phyloP scores from a whole-genome alignment of 805 yeast genomes.

The Kodamaea hsintzibuensis region DNA sequence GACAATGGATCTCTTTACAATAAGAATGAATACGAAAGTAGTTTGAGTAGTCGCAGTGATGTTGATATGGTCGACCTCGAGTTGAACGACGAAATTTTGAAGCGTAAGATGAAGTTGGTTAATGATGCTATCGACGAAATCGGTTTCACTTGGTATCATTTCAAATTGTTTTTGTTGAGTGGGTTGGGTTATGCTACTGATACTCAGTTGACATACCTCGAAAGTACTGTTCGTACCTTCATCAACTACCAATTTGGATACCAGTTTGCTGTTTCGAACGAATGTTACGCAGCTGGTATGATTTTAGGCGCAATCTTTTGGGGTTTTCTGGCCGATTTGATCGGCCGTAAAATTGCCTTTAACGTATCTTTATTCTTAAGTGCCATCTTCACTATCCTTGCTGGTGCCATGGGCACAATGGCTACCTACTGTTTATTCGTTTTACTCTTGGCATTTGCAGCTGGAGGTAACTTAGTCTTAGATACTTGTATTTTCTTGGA shows the following conservation, averaged over 20 bases:
- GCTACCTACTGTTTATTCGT: slow-evolving; percentile 53
- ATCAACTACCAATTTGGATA: slow-evolving; percentile 50
- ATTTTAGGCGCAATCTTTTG: slow-evolving; percentile 53
- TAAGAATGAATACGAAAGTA: slow-evolving; percentile 9
- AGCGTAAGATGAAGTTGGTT: slow-evolving; percentile 28
- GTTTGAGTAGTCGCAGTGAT: slow-evolving; percentile 9
- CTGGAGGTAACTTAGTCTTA: slow-evolving; percentile 59
- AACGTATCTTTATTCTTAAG: slow-evolving; percentile 44
- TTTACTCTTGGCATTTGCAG: slow-evolving; percentile 45
- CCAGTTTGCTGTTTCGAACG: slow-evolving; percentile 42
- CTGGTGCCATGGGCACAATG: slow-evolving; percentile 52
- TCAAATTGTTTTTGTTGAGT: slow-evolving; percentile 33
- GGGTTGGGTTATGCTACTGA: slow-evolving; percentile 44
- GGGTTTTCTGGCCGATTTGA: slow-evolving; percentile 49
- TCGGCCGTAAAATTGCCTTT: slow-evolving; percentile 22
- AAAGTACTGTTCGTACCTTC: slow-evolving; percentile 46
- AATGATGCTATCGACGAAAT: slow-evolving; percentile 36
- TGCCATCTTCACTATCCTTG: slow-evolving; percentile 51
- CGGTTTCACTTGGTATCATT: slow-evolving; percentile 50
- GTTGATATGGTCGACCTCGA: slow-evolving; percentile 16
- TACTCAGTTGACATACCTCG: slow-evolving; percentile 50
- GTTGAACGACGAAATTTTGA: slow-evolving; percentile 16
- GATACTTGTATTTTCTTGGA: slow-evolving; percentile 57
- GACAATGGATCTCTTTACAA: slow-evolving; percentile 7
- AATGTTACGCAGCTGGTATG: slow-evolving; percentile 41